phyloP scores from a whole-genome alignment of 371 early-diverging fungal genomes.

The Dinochytrium kinnereticum region DNA sequence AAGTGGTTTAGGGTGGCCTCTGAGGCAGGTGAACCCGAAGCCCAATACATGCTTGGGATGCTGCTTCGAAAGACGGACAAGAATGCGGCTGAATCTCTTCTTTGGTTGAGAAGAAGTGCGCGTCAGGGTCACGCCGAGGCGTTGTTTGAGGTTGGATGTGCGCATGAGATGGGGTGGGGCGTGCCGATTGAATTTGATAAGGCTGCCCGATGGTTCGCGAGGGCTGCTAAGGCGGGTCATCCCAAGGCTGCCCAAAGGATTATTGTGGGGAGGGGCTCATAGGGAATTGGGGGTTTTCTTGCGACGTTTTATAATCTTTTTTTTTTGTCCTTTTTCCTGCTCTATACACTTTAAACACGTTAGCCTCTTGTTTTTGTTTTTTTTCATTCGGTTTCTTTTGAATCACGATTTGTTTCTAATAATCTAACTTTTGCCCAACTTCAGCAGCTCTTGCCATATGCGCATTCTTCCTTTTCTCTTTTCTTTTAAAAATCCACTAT shows the following conservation, averaged over 20 bases:
- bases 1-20: neutral
- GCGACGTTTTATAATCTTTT: too few relatives aligned
- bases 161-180: neutral
- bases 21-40: constrained; percentile 3
- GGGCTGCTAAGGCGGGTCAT: constrained; percentile 15
- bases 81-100: neutral
- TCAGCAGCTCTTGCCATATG: too few relatives aligned
- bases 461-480: too few relatives aligned
- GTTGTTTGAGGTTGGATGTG: neutral
- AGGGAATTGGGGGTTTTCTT: too few relatives aligned
- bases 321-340: neutral
- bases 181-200: neutral
- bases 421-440: too few relatives aligned
- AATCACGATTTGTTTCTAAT: too few relatives aligned
- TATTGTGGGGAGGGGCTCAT: neutral
- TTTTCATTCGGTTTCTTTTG: neutral
- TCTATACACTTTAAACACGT: neutral
- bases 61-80: neutral
- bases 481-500: too few relatives aligned
- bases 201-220: neutral
- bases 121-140: constrained; percentile 9
- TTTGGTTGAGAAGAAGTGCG: neutral
- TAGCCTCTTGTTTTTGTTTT: neutral
- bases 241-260: constrained; percentile 9
- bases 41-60: constrained; percentile 1